Evolutionary conservation across 345 rosid genomes (phyloP), one percentile per base, ranked within the genome.

Genomic region (Hevea brasiliensis): DNA sequence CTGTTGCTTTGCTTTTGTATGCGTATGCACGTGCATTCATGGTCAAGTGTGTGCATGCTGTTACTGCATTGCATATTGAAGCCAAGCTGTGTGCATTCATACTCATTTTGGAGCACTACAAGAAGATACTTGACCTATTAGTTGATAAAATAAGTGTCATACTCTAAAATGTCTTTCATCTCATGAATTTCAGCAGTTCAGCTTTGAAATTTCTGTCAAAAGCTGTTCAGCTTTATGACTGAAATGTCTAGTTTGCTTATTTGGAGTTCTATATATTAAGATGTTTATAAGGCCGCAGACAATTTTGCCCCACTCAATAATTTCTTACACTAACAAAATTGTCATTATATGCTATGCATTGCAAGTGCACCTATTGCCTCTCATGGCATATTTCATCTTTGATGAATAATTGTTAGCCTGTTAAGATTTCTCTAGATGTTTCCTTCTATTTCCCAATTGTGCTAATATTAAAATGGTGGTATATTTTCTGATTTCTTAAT

Each of bases 401-500:
- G 63, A 14, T 59, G 12, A 1, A 8, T 7, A 35, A 37, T 24
- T 7, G 26, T 4, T 65, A 6, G 45, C 40, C 57, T 6, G 14
- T 17, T 40, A 44, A 48, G 2, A 11, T 20, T 48, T 72, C 18
- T 14, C 45, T 48, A 13, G 3, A 15, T 29, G 8, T 41, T 57
- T 21, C 51, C 24, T 51, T 6, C 35, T n/a, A 15, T 50, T 21
- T 72, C 37, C 73, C n/a, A 72, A 47, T 54, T 20, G 4, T 65
- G 56, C 61, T 21, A 9, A 17, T 40, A 26, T 62, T 51, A 40
- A 18, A 26, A 27, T 61, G 23, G 9, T 64, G 64, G 23, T 60
- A 23, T 35, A 53, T 41, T 41, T 54, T 45, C 48, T 75, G 44
- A 61, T 54, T 55, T 56, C 32, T 42, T 21, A 54, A 69, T 40